Conservation (phyloP, 1,284 basidiomycete species). For the Cerioporus squamosus region DNA sequence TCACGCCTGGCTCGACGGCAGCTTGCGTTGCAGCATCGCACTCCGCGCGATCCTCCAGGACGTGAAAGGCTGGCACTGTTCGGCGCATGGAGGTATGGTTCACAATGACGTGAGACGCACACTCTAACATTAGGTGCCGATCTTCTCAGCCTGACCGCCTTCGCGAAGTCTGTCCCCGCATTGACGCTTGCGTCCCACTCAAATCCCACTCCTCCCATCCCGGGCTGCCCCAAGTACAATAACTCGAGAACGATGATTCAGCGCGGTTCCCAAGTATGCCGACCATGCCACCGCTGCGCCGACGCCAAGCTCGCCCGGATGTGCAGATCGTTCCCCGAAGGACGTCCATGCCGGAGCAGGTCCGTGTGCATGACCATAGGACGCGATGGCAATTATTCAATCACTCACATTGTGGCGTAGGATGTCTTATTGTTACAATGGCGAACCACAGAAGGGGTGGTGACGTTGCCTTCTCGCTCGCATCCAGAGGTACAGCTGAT, state of each 20-base stretch:
- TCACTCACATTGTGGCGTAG: not conserved
- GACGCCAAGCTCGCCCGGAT: not conserved
- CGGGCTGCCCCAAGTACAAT: not conserved
- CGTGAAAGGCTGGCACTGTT: too few relatives aligned
- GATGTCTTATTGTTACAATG: not conserved
- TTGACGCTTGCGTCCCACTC: not conserved
- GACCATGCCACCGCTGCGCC: not conserved
- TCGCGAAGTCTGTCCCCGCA: not conserved
- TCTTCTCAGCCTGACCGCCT: not conserved
- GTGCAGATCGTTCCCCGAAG: not conserved
- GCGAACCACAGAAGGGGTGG: not conserved
- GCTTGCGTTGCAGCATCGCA: too few relatives aligned
- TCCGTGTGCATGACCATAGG: not conserved
- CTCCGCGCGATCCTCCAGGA: too few relatives aligned
- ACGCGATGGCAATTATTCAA: not conserved
- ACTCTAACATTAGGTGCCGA: constrained; percentile 2
- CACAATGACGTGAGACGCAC: not conserved
- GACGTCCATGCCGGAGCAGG: not conserved
- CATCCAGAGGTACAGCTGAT: too few relatives aligned
- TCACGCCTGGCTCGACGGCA: too few relatives aligned
- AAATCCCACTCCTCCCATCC: not conserved
- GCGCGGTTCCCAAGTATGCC: not conserved
- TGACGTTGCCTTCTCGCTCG: not conserved
- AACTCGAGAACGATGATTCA: constrained; percentile 3
- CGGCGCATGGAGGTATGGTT: not conserved